Evolutionary conservation across 2,329 filamentous ascomycete species (phyloP), one percentile per base, ranked within the genome.

Genomic region (Bimuria novae-zelandiae): DNA sequence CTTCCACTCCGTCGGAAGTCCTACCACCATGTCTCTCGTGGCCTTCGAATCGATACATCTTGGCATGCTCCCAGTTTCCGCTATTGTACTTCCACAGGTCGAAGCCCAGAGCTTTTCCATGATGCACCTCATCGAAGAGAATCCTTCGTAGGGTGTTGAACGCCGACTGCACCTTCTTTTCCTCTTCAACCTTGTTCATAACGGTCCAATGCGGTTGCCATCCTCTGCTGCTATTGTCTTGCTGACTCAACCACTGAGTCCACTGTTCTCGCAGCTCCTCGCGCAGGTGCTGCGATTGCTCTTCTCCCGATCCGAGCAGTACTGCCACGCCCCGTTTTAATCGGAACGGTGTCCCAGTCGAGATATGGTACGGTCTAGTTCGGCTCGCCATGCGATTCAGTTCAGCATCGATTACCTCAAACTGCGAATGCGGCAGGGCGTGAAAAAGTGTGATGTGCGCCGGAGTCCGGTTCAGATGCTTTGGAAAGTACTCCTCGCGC

Each of bases 371-470:
- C 0, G 70, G 69, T 3, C 62, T 55, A 3, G 66, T 75, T 7
- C 57, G 58, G 8, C 49, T 30, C 3, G 71, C 63, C 1, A 75
- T 51, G 14, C 65, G 56, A 7, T 65, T 57, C 10, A 79, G 53
- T 2, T 61, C 59, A 6, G 67, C 65, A 10, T 75, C 64, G 12
- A 79, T 71, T 22, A 54, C 54, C 30, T 61, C 56, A 14, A 77
- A 60, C 43, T 72, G 70, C 33, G 73, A 76, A 39, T 68, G 71
- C 0, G 77, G 77, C 22, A 79, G 65, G 5, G 76, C 76, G 55
- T 79, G 76, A 60, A 79, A 79, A 3, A 79, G 67, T 1, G 76
- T 78, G 16, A 79, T 56, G 54, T 79, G 76, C 4, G 76, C 76
- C 2, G 71, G 72, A 1, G 74, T 73, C 33, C 73, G 73, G 57